Evolutionary conservation across 2,329 filamentous ascomycete genomes (phyloP).

Genomic region (Colletotrichum lindemuthianum): DNA sequence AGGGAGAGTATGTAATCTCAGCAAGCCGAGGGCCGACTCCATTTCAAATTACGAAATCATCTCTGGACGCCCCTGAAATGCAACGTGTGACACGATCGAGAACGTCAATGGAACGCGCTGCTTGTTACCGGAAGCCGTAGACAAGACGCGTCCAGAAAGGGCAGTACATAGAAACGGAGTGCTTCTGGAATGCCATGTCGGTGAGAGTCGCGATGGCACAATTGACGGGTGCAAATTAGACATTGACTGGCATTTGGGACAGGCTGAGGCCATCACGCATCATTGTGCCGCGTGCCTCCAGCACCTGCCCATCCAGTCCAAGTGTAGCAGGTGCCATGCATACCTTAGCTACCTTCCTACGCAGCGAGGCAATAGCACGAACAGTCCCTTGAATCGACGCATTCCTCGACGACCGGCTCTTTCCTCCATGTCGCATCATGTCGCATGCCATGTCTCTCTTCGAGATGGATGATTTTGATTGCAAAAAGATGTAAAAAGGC

Average conservation of each 20-base stretch:
- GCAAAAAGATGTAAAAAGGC: slow-evolving; percentile 25
- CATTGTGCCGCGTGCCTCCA: slow-evolving; percentile 24
- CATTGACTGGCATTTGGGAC: slow-evolving; percentile 24
- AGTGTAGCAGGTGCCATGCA: too few relatives aligned
- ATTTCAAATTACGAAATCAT: slow-evolving; percentile 19
- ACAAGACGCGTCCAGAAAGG: slow-evolving; percentile 15
- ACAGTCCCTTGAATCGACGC: slow-evolving; percentile 5
- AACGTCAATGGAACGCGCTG: neutral
- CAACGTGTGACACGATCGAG: slow-evolving; percentile 1
- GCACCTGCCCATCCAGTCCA: too few relatives aligned
- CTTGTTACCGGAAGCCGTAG: slow-evolving; percentile 9
- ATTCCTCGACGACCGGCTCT: slow-evolving; percentile 10
- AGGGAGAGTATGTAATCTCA: neutral
- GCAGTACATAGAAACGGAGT: neutral
- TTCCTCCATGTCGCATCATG: slow-evolving; percentile 3
- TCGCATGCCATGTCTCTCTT: slow-evolving; percentile 6
- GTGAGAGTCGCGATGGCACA: slow-evolving; percentile 20
- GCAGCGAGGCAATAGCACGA: too few relatives aligned
- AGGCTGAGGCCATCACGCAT: slow-evolving; percentile 5
- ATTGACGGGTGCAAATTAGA: slow-evolving; percentile 26
- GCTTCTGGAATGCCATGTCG: slow-evolving; percentile 17
- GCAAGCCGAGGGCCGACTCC: slow-evolving; percentile 8
- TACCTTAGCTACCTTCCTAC: too few relatives aligned
- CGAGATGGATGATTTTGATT: slow-evolving; percentile 9
- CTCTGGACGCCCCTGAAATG: slow-evolving; percentile 15